Conservation (phyloP, 352 stramenopile species). For the Globisporangium splendens region DNA sequence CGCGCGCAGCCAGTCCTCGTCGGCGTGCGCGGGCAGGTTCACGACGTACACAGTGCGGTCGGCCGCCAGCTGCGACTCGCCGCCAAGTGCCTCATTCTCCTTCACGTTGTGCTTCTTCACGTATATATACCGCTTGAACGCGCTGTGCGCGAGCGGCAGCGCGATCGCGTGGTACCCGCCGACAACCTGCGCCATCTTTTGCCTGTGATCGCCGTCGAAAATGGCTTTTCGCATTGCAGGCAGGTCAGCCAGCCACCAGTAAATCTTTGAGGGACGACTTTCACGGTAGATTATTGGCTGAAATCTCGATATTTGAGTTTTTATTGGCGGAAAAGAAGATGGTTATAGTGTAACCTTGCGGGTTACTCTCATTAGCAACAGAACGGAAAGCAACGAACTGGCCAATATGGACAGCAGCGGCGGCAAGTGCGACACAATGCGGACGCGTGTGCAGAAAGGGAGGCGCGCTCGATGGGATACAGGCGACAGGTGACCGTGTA, state of each 20-base stretch:
- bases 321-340: background rate
- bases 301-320: background rate
- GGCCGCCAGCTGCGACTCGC: slow-evolving; percentile 45
- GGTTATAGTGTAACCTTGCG: background rate
- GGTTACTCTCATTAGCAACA: too few species aligned
- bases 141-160: slow-evolving; percentile 56
- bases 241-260: background rate
- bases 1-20: slow-evolving; percentile 52
- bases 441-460: too few species aligned
- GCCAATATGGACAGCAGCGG: too few species aligned
- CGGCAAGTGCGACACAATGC: too few species aligned
- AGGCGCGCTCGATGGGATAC: too few species aligned
- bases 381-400: too few species aligned
- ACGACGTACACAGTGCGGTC: slow-evolving; percentile 76
- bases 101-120: slow-evolving; percentile 68
- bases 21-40: slow-evolving; percentile 49
- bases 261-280: background rate
- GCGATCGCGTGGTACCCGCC: slow-evolving; percentile 74
- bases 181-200: slow-evolving; percentile 27
- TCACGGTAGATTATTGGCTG: background rate
- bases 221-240: slow-evolving; percentile 1
- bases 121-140: slow-evolving; percentile 71
- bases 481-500: too few species aligned
- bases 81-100: slow-evolving; percentile 19
- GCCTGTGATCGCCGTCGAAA: background rate